A percentile compares a stretch with the other conserved stretches of the same genome.
Evolutionary conservation across 306 rosid species (phyloP).

Genomic region (Parietaria judaica): DNA sequence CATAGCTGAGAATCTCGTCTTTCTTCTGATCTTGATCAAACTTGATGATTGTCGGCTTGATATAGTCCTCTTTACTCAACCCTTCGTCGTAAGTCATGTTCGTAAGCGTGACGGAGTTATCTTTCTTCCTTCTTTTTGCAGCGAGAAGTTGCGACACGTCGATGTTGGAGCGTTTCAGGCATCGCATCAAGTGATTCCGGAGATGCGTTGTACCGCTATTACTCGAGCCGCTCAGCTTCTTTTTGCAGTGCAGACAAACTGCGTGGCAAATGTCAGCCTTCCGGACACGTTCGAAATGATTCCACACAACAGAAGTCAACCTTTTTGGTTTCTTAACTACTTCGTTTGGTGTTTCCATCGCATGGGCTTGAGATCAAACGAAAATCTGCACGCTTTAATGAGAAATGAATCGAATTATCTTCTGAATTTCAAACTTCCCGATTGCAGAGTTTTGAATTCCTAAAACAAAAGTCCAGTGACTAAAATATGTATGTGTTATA

Average conservation of each 20-base stretch:
- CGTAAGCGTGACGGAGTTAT: slow-evolving; percentile 45
- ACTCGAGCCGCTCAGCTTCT: slow-evolving; percentile 97
- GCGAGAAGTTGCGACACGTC: slow-evolving; percentile 94
- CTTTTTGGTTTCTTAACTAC: slow-evolving; percentile 79
- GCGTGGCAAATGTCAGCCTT: slow-evolving; percentile 88
- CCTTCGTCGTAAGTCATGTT: slow-evolving; percentile 62
- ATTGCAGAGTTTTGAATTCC: too few species aligned
- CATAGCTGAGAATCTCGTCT: slow-evolving; percentile 56
- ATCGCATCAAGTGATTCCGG: slow-evolving; percentile 92
- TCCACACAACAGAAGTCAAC: slow-evolving; percentile 94
- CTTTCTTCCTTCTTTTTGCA: slow-evolving; percentile 86
- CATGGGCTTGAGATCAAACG: slow-evolving; percentile 15
- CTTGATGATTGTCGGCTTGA: slow-evolving; percentile 56
- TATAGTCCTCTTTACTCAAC: slow-evolving; percentile 64
- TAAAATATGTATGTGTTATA: too few species aligned
- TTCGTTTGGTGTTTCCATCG: slow-evolving; percentile 68
- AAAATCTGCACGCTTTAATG: not conserved
- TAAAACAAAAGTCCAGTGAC: too few species aligned
- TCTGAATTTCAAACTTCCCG: too few species aligned
- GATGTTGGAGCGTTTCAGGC: slow-evolving; percentile 77
- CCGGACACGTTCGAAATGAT: slow-evolving; percentile 90
- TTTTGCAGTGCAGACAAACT: slow-evolving; percentile 86
- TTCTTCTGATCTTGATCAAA: slow-evolving; percentile 76
- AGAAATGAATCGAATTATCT: too few species aligned
- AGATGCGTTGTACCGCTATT: slow-evolving; percentile 96